These are phyloP conservation scores for Lactifluus subvellereus DNA, from an alignment of 768 basidiomycete genomes.

Conservation along the genomic window DNA sequence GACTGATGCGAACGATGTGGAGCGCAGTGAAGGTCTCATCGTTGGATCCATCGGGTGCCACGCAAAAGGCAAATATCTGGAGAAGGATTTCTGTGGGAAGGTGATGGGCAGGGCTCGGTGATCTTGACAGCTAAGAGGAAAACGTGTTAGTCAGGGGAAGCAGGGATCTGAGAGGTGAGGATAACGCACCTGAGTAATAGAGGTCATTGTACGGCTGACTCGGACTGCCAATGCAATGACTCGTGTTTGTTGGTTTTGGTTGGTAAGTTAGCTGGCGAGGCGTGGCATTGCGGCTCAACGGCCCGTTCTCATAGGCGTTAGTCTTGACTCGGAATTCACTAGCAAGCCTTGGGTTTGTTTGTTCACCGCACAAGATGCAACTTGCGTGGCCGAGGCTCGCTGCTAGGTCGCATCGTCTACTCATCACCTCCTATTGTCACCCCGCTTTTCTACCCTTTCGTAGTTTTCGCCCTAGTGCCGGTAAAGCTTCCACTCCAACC, in stretches of 20 bases:
- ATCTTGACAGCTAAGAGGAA: not conserved
- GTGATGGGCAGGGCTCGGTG: not conserved
- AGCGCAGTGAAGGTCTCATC: slow-evolving; percentile 12
- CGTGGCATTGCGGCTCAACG: not conserved
- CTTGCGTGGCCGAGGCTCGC: slow-evolving; percentile 8
- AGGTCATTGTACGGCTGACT: not conserved
- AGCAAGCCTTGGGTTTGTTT: too few species aligned
- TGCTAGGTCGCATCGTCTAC: not conserved
- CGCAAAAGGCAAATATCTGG: slow-evolving; percentile 22
- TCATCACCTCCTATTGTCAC: not conserved
- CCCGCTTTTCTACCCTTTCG: not conserved
- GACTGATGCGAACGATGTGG: slow-evolving; percentile 20
- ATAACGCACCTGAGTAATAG: slow-evolving; percentile 9
- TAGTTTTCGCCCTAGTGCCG: not conserved
- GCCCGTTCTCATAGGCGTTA: not conserved
- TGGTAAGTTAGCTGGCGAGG: too few species aligned
- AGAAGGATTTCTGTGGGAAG: slow-evolving; percentile 25
- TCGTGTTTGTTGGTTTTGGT: not conserved
- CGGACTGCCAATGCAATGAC: not conserved
- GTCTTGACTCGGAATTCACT: too few species aligned
- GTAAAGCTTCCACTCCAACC: not conserved
- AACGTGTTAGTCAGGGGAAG: not conserved
- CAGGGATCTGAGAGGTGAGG: not conserved
- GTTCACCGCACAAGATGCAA: not conserved
- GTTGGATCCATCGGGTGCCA: slow-evolving; percentile 15